These are phyloP conservation scores for Herpotrichia juniperi DNA, from an alignment of 2,329 filamentous ascomycete genomes.

Conservation along the genomic window DNA sequence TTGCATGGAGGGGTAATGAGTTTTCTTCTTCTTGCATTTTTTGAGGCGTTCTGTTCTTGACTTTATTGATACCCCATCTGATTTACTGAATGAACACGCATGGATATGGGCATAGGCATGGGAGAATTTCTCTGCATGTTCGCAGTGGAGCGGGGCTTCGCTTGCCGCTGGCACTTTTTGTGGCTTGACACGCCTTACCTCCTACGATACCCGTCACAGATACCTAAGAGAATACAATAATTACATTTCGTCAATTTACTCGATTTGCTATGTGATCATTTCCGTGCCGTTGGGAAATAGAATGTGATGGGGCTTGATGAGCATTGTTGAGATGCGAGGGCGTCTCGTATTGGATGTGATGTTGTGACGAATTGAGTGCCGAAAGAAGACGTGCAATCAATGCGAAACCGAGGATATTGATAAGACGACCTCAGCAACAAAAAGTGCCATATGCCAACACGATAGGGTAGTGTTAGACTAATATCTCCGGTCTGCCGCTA, in stretches of 20 bases:
- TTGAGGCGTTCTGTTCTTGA: background rate
- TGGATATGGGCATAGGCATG: slow-evolving; percentile 13
- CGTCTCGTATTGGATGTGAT: slow-evolving; percentile 15
- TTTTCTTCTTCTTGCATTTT: slow-evolving; percentile 1
- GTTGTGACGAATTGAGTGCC: background rate
- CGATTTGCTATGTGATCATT: slow-evolving; percentile 1
- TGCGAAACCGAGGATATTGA: too few relatives aligned
- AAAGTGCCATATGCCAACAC: too few relatives aligned
- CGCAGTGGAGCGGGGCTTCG: slow-evolving; percentile 23
- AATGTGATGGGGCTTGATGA: too few relatives aligned
- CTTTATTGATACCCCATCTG: slow-evolving; percentile 8
- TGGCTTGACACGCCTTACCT: slow-evolving; percentile 36
- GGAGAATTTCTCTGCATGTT: slow-evolving; percentile 23
- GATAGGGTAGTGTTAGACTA: too few relatives aligned
- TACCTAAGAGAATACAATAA: slow-evolving; percentile 25
- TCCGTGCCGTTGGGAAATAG: slow-evolving; percentile 2
- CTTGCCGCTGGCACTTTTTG: slow-evolving; percentile 24
- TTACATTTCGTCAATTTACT: slow-evolving; percentile 6
- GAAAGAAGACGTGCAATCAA: too few relatives aligned
- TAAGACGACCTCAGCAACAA: too few relatives aligned
- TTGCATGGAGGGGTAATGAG: background rate
- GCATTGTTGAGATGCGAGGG: slow-evolving; percentile 28
- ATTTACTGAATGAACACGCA: slow-evolving; percentile 2
- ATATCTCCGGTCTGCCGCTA: too few relatives aligned
- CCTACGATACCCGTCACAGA: slow-evolving; percentile 40